Conservation (phyloP, 2,329 filamentous ascomycete species). For the Xylaria sp. region DNA sequence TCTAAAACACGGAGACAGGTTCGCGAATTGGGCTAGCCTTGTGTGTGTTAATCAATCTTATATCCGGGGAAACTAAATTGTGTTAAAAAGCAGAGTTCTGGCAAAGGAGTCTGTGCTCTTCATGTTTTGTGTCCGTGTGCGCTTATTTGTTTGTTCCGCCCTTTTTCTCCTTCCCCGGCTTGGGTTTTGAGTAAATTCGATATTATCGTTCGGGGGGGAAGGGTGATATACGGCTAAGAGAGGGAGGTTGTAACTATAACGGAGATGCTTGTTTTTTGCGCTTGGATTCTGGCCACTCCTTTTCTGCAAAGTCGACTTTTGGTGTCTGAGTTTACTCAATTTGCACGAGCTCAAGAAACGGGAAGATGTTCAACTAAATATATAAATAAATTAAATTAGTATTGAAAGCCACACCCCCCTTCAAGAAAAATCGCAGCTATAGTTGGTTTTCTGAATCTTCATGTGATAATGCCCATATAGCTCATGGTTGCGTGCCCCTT, state of each 20-base stretch:
- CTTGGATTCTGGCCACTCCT: slow-evolving; percentile 33
- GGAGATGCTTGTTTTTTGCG: slow-evolving; percentile 4
- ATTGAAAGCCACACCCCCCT: slow-evolving; percentile 9
- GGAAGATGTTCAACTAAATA: slow-evolving; percentile 26
- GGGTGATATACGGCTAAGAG: slow-evolving; percentile 8
- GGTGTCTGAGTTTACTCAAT: slow-evolving; percentile 5
- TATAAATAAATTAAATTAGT: slow-evolving; percentile 24
- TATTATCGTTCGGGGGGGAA: neutral
- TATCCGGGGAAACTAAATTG: slow-evolving; percentile 21
- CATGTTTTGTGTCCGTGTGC: neutral
- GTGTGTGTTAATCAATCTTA: slow-evolving; percentile 19
- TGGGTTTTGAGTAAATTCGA: neutral
- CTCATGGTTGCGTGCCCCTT: too few relatives aligned
- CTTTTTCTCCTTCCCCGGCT: neutral
- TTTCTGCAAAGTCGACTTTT: slow-evolving; percentile 12
- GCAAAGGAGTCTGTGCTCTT: slow-evolving; percentile 28
- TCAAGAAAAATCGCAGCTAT: neutral
- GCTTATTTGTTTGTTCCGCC: neutral
- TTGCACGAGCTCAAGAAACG: slow-evolving; percentile 20
- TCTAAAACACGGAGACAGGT: slow-evolving; percentile 32
- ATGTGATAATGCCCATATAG: slow-evolving; percentile 5
- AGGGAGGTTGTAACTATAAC: slow-evolving; percentile 33
- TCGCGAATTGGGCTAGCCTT: slow-evolving; percentile 22
- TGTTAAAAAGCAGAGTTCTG: slow-evolving; percentile 23
- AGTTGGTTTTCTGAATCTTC: neutral